Percentiles rank a stretch among this genome's conserved stretches.
phyloP scores from a whole-genome alignment of 2,329 filamentous ascomycete species.

The Aureobasidium leucospermi region DNA sequence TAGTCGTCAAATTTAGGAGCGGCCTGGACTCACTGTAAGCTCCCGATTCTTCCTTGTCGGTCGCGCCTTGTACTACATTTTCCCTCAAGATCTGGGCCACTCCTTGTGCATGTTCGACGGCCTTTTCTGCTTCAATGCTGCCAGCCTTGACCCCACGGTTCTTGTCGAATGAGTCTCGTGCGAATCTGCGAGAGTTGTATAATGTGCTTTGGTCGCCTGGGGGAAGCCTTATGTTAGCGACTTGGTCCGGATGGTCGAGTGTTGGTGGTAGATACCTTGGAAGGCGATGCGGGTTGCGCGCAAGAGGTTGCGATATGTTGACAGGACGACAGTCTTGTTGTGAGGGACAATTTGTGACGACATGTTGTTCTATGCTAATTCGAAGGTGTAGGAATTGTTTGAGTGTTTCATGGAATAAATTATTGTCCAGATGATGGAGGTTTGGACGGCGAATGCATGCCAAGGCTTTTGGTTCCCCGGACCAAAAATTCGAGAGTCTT shows the following conservation, averaged over 20 bases:
- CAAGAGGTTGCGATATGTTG: slow-evolving; percentile 73
- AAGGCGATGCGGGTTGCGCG: slow-evolving; percentile 80
- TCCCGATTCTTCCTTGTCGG: slow-evolving; percentile 3
- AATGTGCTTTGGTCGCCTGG: slow-evolving; percentile 65
- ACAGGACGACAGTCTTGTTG: slow-evolving; percentile 52
- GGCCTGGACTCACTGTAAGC: slow-evolving; percentile 15
- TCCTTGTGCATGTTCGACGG: slow-evolving; percentile 72
- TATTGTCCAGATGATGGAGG: background rate
- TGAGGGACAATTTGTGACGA: background rate
- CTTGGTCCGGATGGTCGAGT: background rate
- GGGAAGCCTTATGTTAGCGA: background rate
- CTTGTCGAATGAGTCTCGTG: slow-evolving; percentile 64
- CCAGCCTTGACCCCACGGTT: slow-evolving; percentile 53
- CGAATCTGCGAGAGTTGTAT: slow-evolving; percentile 62
- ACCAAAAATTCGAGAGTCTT: slow-evolving; percentile 9
- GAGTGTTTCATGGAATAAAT: background rate
- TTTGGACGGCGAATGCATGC: background rate
- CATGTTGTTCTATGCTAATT: background rate
- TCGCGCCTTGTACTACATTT: slow-evolving; percentile 77
- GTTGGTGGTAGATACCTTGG: slow-evolving; percentile 49
- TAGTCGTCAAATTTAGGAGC: background rate
- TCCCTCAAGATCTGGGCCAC: slow-evolving; percentile 70
- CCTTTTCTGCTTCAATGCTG: slow-evolving; percentile 53
- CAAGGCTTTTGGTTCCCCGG: background rate
- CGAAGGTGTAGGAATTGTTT: background rate